Base-by-base conservation (phyloP, 257 asterid genomes). In the Datura wrightii region DNA sequence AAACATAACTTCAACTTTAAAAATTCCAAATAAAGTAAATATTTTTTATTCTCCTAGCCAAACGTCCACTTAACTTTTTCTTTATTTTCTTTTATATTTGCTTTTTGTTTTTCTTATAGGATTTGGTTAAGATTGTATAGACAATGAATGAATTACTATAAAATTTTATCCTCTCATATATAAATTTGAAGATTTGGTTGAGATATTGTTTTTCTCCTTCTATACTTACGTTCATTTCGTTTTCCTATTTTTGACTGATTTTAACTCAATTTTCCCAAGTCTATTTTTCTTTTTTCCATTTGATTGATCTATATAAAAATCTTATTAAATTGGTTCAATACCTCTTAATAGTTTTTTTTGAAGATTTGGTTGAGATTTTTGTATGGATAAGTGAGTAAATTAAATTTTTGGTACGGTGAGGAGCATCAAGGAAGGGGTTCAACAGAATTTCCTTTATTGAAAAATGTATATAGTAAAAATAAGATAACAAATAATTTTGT, bases 301-400 rank as follows among this genome's bases (percentile, higher is more conserved):
- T 31, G 71, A 63, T 63, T 63, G 42, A 63, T 10, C 71, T 9
- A 63, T 63, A 24, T 62, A 69, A 53, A 16, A 41, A 69, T 69
- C 79, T 41, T 41, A 41, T 16, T 4, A 16, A 2, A 67, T 14
- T 6, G 10, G 8, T 54, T 14, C 15, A 54, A 54, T n/a, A 54
- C 8, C 19, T 54, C 60, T 5, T 15, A 54, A 54, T 54, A 54
- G 74, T 0, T 66, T 37, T 66, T 37, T 36, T 66, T 36, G 48
- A 39, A 39, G 78, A 69, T 69, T 69, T 69, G 15, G 10, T 39
- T 69, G 78, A 69, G 78, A 54, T 54, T 53, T 50, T 11, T 54
- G 60, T 54, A 15, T 15, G 60, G 54, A 48, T 48, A 48, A 48
- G 54, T 48, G 54, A 48, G 54, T 48, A 48, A 48, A 9, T 48